A percentile compares a stretch with the other conserved stretches of the same genome.
Evolutionary conservation across 2,329 filamentous ascomycete genomes (phyloP).

Genomic region (Huntiella omanensis): DNA sequence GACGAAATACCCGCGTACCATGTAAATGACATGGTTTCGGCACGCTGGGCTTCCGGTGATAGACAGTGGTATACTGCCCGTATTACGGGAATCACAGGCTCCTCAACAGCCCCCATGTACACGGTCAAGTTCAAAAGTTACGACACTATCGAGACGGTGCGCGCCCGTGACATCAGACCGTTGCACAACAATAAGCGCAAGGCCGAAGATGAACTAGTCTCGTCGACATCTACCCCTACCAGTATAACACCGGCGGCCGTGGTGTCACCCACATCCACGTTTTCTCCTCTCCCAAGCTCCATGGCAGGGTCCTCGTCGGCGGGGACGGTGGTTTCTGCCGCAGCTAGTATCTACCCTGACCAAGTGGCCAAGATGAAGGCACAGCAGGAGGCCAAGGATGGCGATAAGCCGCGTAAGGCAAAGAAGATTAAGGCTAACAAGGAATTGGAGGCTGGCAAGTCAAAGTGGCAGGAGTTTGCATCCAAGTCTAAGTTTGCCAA

Average conservation of each 20-base stretch:
- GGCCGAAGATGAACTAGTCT: conserved; percentile 41
- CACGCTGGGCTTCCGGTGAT: conserved; percentile 81
- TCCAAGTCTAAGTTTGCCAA: conserved; percentile 55
- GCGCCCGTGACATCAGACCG: conserved; percentile 67
- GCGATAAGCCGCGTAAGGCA: conserved; percentile 56
- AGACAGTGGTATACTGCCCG: conserved; percentile 79
- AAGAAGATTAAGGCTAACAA: conserved; percentile 87
- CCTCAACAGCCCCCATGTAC: conserved; percentile 77
- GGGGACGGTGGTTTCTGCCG: conserved; percentile 34
- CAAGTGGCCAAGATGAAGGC: conserved; percentile 33
- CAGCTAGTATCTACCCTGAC: conserved; percentile 38
- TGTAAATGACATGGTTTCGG: conserved; percentile 78
- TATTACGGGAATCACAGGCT: conserved; percentile 87
- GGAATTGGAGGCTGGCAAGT: conserved; percentile 77
- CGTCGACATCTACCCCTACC: conserved; percentile 19
- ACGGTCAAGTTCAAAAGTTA: conserved; percentile 92
- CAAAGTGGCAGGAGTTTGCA: conserved; percentile 87
- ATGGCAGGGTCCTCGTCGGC: conserved; percentile 16
- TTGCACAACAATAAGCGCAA: conserved; percentile 60
- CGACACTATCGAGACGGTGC: conserved; percentile 62
- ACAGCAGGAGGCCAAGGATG: conserved; percentile 36
- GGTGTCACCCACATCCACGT: conserved; percentile 2
- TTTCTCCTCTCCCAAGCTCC: conserved; percentile 7
- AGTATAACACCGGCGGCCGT: conserved; percentile 14
- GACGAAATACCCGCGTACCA: conserved; percentile 39